Percentiles rank a stretch among this genome's conserved stretches.
These are phyloP conservation scores for Paraphoma chrysanthemicola DNA, from an alignment of 2,329 filamentous ascomycete species.

Conservation along the genomic window DNA sequence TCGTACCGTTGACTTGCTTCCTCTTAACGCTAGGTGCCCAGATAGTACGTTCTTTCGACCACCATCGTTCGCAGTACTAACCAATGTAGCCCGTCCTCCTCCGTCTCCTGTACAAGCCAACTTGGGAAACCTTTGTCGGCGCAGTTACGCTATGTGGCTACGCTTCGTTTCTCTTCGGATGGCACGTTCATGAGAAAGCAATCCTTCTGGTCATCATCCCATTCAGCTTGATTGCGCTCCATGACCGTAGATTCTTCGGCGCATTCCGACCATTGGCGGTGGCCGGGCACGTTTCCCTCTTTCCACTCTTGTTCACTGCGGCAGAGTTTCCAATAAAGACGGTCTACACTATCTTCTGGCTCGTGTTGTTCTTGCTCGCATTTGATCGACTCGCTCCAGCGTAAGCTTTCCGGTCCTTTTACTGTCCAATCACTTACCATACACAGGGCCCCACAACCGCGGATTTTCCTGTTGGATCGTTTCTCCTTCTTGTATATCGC, in stretches of 20 bases:
- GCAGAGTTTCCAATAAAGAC: constrained; percentile 95
- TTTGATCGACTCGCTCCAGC: constrained; percentile 91
- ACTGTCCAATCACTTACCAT: constrained; percentile 18
- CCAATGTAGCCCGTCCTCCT: constrained; percentile 61
- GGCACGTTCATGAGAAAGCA: constrained; percentile 98
- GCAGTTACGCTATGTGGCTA: constrained; percentile 93
- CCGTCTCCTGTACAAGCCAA: constrained; percentile 81
- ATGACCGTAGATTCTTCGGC: constrained; percentile 86
- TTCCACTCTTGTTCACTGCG: constrained; percentile 89
- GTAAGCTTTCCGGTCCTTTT: constrained; percentile 43
- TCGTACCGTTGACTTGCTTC: constrained; percentile 83
- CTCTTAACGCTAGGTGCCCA: constrained; percentile 83
- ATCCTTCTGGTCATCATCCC: constrained; percentile 93
- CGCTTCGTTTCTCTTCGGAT: constrained; percentile 95
- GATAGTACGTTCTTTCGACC: constrained; percentile 55
- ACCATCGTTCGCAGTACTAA: constrained; percentile 14
- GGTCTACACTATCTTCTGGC: constrained; percentile 90
- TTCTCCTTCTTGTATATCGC: constrained; percentile 90
- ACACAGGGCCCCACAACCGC: constrained; percentile 69
- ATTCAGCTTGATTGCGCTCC: constrained; percentile 89
- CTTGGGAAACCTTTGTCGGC: constrained; percentile 88
- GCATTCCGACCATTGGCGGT: constrained; percentile 93
- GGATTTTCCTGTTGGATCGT: constrained; percentile 89
- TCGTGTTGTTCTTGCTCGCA: constrained; percentile 81
- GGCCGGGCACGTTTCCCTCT: constrained; percentile 92